phyloP scores from a whole-genome alignment of 257 asterid species.

The Nemophila menziesii region DNA sequence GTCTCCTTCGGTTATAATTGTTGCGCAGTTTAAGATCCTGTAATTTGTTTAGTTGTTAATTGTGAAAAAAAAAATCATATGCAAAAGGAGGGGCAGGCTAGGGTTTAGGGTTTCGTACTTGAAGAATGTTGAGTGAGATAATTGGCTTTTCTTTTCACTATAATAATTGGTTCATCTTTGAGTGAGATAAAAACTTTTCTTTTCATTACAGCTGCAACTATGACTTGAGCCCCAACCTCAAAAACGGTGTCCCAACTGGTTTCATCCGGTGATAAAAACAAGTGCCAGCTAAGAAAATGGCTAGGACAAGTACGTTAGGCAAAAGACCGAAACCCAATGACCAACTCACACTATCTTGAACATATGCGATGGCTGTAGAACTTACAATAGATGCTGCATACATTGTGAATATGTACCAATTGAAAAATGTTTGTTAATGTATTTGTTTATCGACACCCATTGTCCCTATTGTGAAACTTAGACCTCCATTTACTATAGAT shows the following conservation, averaged over 20 bases:
- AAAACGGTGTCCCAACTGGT: slow-evolving; percentile 53
- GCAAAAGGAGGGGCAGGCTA: no score
- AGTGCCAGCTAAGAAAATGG: slow-evolving; percentile 10
- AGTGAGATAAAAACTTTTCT: slow-evolving; percentile 21
- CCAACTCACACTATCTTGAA: slow-evolving; percentile 18
- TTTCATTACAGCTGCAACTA: slow-evolving; percentile 30
- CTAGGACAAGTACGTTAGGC: slow-evolving; percentile 8
- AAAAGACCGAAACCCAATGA: slow-evolving; percentile 11
- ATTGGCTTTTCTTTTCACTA: no score
- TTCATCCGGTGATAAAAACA: slow-evolving; percentile 8
- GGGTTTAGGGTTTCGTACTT: no score
- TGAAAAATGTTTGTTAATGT: slow-evolving; percentile 14
- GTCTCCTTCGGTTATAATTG: no score
- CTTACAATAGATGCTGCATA: slow-evolving; percentile 4
- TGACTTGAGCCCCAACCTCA: slow-evolving; percentile 28
- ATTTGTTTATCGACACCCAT: slow-evolving; percentile 14
- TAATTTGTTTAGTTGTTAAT: no score
- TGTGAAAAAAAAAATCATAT: no score
- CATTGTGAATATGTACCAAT: slow-evolving; percentile 16
- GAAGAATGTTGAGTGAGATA: no score
- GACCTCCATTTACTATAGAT: slow-evolving; percentile 10
- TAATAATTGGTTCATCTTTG: no score
- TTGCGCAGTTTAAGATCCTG: no score
- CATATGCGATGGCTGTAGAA: slow-evolving; percentile 13
- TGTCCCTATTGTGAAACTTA: slow-evolving; percentile 11